Conservation (phyloP, 257 asterid genomes). For the Solanum bulbocastanum region DNA sequence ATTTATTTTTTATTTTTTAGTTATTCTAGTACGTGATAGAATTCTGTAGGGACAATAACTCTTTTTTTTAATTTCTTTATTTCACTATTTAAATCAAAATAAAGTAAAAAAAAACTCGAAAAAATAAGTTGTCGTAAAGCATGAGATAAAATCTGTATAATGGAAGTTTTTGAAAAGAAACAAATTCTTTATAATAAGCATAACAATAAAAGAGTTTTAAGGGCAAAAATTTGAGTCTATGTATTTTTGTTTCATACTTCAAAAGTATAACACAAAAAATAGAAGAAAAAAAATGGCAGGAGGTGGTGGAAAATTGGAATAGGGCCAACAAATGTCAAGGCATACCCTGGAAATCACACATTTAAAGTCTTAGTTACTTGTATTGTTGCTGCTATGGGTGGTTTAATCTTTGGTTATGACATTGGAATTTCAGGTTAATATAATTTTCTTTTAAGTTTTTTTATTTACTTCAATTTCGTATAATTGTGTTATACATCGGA, state of each 20-base stretch:
- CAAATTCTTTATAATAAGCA: not conserved
- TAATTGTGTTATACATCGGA: not conserved
- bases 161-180: not conserved
- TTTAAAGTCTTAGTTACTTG: conserved; percentile 48
- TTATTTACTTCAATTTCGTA: not conserved
- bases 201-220: not conserved
- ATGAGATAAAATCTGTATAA: not conserved
- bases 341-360: conserved; percentile 43
- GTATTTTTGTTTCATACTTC: not conserved
- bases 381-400: conserved; percentile 84
- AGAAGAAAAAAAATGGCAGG: not conserved
- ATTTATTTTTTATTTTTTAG: too few species aligned
- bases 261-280: not conserved
- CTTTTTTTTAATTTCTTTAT: not conserved
- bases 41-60: not conserved
- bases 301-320: not conserved
- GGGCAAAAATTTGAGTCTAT: not conserved
- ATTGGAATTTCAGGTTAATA: conserved; percentile 72
- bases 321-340: not conserved
- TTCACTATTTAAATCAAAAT: not conserved
- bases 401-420: conserved; percentile 80
- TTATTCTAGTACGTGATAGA: not conserved
- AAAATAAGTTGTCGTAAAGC: not conserved
- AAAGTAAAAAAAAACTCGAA: not conserved
- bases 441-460: too few species aligned